These are phyloP conservation scores for Phytophthora podocarpi DNA, from an alignment of 352 stramenopile genomes.

Conservation along the genomic window DNA sequence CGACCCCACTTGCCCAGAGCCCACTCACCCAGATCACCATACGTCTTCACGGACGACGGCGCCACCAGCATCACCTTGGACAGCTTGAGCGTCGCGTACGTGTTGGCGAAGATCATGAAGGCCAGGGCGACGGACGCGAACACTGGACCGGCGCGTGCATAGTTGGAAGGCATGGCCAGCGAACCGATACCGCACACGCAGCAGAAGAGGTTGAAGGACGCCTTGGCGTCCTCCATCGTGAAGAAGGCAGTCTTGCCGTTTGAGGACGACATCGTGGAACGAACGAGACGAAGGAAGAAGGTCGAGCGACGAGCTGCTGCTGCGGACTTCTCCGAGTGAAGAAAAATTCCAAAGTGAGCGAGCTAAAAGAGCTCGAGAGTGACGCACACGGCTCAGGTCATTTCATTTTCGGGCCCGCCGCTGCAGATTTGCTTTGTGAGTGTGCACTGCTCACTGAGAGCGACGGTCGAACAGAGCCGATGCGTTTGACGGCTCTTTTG, in stretches of 20 bases:
- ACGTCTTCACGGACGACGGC: conserved; percentile 50
- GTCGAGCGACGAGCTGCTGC: conserved; percentile 2
- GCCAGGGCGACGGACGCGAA: conserved; percentile 42
- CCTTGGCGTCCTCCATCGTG: conserved; percentile 53
- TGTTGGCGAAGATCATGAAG: conserved; percentile 62
- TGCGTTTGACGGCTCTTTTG: conserved; percentile 21
- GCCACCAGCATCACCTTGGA: conserved; percentile 59
- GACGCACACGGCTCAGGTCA: conserved; percentile 1
- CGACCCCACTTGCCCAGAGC: conserved; percentile 42
- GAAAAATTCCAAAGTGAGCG: conserved; percentile 36
- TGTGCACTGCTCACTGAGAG: conserved; percentile 17
- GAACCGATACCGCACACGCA: conserved; percentile 60
- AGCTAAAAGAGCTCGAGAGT: conserved; percentile 21
- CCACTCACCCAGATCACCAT: conserved; percentile 57
- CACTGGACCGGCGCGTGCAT: conserved; percentile 41
- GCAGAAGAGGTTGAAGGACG: no score
- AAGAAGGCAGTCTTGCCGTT: conserved; percentile 42
- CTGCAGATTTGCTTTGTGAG: conserved; percentile 18
- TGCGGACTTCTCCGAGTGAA: conserved; percentile 24
- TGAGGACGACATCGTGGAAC: conserved; percentile 34
- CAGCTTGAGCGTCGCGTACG: conserved; percentile 50
- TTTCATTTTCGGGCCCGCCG: conserved; percentile 13
- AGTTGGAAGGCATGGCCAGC: conserved; percentile 63
- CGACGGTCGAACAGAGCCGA: conserved; percentile 19
- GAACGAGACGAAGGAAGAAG: conserved; percentile 17